Evolutionary conservation across 1,284 basidiomycete species (phyloP).

Genomic region (Boletus sp.): DNA sequence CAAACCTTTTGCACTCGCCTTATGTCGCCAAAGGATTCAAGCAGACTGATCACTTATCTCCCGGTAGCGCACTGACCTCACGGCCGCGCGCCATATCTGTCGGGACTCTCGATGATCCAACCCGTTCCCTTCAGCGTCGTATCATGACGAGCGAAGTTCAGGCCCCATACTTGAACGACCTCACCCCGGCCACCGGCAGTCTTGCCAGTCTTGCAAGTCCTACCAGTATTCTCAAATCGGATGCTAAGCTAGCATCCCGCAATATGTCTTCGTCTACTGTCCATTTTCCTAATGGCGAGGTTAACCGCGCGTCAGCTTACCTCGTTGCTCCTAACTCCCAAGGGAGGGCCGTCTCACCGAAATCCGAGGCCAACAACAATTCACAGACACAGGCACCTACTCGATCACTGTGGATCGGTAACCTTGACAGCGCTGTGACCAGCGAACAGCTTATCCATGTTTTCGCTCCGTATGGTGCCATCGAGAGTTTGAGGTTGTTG

Average conservation of each 20-base stretch:
- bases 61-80: conserved; percentile 39
- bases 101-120: conserved; percentile 80
- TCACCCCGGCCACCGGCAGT: conserved; percentile 36
- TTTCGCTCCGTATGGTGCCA: conserved; percentile 94
- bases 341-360: conserved; percentile 73
- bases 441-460: conserved; percentile 93
- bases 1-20: conserved; percentile 47
- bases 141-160: conserved; percentile 54
- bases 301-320: conserved; percentile 61
- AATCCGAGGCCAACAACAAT: conserved; percentile 60
- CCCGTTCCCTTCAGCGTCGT: conserved; percentile 60
- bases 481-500: conserved; percentile 89
- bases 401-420: conserved; percentile 95
- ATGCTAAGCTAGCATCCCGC: conserved; percentile 50
- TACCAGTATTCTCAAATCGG: conserved; percentile 53
- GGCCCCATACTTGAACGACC: conserved; percentile 54
- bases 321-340: conserved; percentile 59
- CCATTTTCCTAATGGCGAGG: conserved; percentile 64
- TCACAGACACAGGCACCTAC: conserved; percentile 87
- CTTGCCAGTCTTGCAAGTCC: conserved; percentile 45
- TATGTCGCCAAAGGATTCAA: conserved; percentile 74
- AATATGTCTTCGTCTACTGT: conserved; percentile 54
- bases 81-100: conserved; percentile 90
- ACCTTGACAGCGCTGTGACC: conserved; percentile 88
- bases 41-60: conserved; percentile 60